Evolutionary conservation across 2,329 filamentous ascomycete genomes (phyloP).

Genomic region (Pseudohalonectria lignicola): DNA sequence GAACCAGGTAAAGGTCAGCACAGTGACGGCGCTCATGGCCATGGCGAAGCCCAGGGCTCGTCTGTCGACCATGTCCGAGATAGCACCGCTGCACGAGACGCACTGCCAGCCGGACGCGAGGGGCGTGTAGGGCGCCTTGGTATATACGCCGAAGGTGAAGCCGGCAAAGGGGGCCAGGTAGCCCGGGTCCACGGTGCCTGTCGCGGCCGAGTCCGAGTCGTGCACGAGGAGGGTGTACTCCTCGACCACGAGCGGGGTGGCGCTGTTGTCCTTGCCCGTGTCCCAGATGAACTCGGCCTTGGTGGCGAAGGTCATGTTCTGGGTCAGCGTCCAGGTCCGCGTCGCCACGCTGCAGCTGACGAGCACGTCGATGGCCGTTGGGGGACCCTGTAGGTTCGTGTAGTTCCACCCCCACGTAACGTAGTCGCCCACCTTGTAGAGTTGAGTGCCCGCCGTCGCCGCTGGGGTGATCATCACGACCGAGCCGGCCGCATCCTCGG

Average conservation of each 20-base stretch:
- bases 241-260: slow-evolving; percentile 36
- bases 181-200: slow-evolving; percentile 39
- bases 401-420: slow-evolving; percentile 57
- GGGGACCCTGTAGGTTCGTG: slow-evolving; percentile 45
- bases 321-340: slow-evolving; percentile 48
- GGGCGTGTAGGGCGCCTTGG: slow-evolving; percentile 36
- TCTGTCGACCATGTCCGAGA: slow-evolving; percentile 29
- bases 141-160: slow-evolving; percentile 50
- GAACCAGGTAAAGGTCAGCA: slow-evolving; percentile 55
- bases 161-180: slow-evolving; percentile 37
- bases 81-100: slow-evolving; percentile 43
- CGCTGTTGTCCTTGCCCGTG: slow-evolving; percentile 33
- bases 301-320: slow-evolving; percentile 49
- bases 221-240: slow-evolving; percentile 52
- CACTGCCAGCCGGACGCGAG: slow-evolving; percentile 40
- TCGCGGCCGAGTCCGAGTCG: slow-evolving; percentile 42
- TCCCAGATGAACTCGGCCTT: slow-evolving; percentile 47
- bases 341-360: slow-evolving; percentile 41
- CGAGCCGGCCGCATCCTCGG: slow-evolving; percentile 34
- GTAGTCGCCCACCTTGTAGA: slow-evolving; percentile 50
- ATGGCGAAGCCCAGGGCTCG: slow-evolving; percentile 38
- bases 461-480: slow-evolving; percentile 43
- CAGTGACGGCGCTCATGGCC: slow-evolving; percentile 42
- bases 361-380: slow-evolving; percentile 49
- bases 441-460: slow-evolving; percentile 29